Percentiles rank a stretch among this genome's conserved stretches.
Conservation (phyloP, 176 grass and related monocot species). For the Bothriochloa decipiens region DNA sequence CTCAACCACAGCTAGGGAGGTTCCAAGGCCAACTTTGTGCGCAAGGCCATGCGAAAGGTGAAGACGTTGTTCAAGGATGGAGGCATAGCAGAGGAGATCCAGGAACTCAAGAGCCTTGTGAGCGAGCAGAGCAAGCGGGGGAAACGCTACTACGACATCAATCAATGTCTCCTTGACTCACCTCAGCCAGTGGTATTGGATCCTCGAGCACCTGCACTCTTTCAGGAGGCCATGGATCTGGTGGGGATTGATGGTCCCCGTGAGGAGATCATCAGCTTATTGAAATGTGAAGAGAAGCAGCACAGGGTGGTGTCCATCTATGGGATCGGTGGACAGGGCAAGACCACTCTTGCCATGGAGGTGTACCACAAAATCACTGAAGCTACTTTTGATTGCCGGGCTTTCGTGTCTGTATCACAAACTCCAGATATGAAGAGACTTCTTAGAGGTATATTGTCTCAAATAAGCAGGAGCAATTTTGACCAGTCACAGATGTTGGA, state of each 20-base stretch:
- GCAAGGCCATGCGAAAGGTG: background rate
- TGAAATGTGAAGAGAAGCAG: background rate
- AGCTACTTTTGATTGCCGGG: background rate
- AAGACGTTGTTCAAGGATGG: background rate
- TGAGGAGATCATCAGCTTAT: background rate
- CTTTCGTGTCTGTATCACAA: no score
- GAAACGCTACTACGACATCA: background rate
- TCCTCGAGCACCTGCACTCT: background rate
- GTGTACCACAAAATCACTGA: background rate
- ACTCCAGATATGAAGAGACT: no score
- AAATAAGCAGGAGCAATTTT: no score
- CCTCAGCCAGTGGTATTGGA: background rate
- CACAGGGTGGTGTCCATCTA: slow-evolving; percentile 6
- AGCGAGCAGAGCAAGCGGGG: background rate
- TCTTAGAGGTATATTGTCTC: no score
- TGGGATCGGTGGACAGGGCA: background rate
- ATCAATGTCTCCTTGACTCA: background rate
- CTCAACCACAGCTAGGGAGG: no score
- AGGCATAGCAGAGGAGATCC: background rate
- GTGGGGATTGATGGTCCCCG: background rate
- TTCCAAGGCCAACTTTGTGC: background rate
- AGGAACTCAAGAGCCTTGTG: background rate
- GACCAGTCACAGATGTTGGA: no score
- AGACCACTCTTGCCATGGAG: slow-evolving; percentile 10
- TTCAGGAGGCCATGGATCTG: background rate